phyloP scores from a whole-genome alignment of 441 rosid species.

The Erysimum cheiri region DNA sequence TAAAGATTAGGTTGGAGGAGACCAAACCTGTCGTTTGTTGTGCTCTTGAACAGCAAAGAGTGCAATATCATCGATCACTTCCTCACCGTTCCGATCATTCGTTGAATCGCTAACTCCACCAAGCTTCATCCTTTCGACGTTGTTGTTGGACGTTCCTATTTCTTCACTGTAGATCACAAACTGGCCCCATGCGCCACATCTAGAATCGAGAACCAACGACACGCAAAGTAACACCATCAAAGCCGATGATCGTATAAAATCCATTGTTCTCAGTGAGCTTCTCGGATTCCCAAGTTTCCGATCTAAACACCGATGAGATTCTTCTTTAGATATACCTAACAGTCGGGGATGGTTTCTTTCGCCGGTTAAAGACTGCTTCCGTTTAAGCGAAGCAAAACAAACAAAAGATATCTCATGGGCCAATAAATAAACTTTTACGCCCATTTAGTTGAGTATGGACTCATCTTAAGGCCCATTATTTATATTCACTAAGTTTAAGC shows the following conservation, averaged over 20 bases:
- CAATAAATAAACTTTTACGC: not conserved
- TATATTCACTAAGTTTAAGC: too few species aligned
- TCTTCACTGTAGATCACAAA: constrained; percentile 36
- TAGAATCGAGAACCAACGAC: constrained; percentile 26
- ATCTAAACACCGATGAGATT: constrained; percentile 22
- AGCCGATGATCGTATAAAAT: constrained; percentile 7
- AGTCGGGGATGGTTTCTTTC: constrained; percentile 9
- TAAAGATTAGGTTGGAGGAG: constrained; percentile 3
- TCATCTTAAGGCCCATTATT: constrained; percentile 1
- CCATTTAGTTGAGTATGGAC: constrained; percentile 19
- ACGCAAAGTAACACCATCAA: constrained; percentile 16
- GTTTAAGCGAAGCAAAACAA: constrained; percentile 16
- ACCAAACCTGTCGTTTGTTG: constrained; percentile 60
- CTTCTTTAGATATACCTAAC: not conserved
- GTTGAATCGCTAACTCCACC: constrained; percentile 52
- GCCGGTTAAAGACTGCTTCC: constrained; percentile 9
- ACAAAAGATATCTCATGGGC: not conserved
- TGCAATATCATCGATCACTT: constrained; percentile 57
- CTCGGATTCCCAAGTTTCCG: constrained; percentile 3
- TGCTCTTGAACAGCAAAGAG: constrained; percentile 76
- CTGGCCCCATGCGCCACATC: constrained; percentile 12
- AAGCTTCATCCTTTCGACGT: constrained; percentile 49
- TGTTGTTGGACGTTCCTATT: constrained; percentile 28
- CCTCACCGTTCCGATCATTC: constrained; percentile 43
- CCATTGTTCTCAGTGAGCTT: constrained; percentile 12